Evolutionary conservation across 1,284 basidiomycete genomes (phyloP).

Genomic region (Heliocybe sulcata): DNA sequence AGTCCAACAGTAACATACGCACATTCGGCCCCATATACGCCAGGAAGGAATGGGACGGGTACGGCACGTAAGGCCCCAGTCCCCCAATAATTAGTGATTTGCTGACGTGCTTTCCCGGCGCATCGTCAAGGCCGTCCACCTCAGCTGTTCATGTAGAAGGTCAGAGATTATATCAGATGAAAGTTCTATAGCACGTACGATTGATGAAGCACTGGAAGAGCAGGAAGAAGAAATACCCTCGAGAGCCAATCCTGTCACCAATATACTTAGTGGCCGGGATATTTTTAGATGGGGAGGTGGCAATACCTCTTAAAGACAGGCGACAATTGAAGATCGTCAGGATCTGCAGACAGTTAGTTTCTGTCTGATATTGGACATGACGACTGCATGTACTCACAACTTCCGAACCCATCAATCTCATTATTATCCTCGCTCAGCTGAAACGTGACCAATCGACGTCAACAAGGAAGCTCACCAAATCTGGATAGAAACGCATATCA

Average conservation of each 20-base stretch:
- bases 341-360: slow-evolving; percentile 44
- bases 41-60: slow-evolving; percentile 78
- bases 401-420: slow-evolving; percentile 90
- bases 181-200: slow-evolving; percentile 31
- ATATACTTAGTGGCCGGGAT: background rate
- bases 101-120: slow-evolving; percentile 51
- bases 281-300: background rate
- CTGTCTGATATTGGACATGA: too few relatives aligned
- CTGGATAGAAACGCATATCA: slow-evolving; percentile 18
- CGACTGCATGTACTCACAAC: slow-evolving; percentile 71
- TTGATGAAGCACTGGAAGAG: slow-evolving; percentile 91
- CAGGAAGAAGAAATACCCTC: slow-evolving; percentile 88
- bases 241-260: slow-evolving; percentile 56
- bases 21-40: slow-evolving; percentile 67
- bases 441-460: background rate
- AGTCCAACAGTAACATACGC: slow-evolving; percentile 76
- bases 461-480: slow-evolving; percentile 29
- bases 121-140: slow-evolving; percentile 66
- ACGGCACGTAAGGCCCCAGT: slow-evolving; percentile 70
- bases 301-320: slow-evolving; percentile 71
- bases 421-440: background rate
- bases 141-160: slow-evolving; percentile 36
- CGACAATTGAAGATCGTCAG: slow-evolving; percentile 71
- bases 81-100: slow-evolving; percentile 72
- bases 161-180: background rate